phyloP scores from a whole-genome alignment of 169 alveolate species.

The Plasmodium berghei region DNA sequence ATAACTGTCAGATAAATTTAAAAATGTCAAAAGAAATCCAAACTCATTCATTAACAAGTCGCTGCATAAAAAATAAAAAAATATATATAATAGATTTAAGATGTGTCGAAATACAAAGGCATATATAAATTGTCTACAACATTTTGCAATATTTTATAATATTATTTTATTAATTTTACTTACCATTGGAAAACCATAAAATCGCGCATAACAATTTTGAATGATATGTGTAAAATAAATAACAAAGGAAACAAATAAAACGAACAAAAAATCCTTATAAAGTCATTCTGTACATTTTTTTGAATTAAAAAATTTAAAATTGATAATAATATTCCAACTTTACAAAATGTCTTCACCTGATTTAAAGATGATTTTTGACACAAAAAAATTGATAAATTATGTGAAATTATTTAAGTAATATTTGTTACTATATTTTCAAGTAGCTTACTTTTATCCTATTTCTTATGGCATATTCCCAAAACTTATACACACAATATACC shows the following conservation, averaged over 20 bases:
- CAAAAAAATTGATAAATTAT: not conserved
- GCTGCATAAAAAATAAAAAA: constrained; percentile 20
- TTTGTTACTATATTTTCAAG: not conserved
- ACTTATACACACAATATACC: constrained; percentile 33
- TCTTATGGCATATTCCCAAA: constrained; percentile 61
- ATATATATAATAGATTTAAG: not conserved
- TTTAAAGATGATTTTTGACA: not conserved
- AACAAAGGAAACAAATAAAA: constrained; percentile 31
- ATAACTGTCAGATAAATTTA: constrained; percentile 52
- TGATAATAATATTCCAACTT: constrained; percentile 62
- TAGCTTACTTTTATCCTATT: constrained; percentile 51
- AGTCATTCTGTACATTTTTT: constrained; percentile 37
- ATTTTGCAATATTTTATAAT: no score
- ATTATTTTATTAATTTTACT: not conserved
- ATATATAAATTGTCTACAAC: no score
- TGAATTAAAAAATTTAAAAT: constrained; percentile 60
- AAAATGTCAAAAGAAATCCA: constrained; percentile 62
- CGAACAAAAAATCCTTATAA: constrained; percentile 45
- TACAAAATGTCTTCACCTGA: constrained; percentile 68
- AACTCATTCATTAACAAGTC: constrained; percentile 68
- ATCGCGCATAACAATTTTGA: constrained; percentile 71
- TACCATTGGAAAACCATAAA: constrained; percentile 75
- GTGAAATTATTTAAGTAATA: no score
- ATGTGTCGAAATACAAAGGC: not conserved
- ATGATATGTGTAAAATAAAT: constrained; percentile 44